These are phyloP conservation scores for Diaporthe citriasiana DNA, from an alignment of 2,329 filamentous ascomycete genomes.

Conservation along the genomic window DNA sequence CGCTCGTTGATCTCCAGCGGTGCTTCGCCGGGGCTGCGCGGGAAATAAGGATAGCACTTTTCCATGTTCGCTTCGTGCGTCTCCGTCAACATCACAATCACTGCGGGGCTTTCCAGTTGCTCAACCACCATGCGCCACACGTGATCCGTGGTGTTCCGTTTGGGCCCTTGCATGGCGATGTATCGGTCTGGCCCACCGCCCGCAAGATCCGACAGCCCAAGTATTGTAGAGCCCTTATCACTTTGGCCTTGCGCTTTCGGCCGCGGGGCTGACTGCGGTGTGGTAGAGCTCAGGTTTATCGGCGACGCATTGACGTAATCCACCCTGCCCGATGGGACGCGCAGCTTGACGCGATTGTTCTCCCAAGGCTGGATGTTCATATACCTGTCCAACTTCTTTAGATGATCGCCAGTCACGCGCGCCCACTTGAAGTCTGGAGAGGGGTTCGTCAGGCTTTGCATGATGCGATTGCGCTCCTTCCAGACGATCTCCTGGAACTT, in stretches of 20 bases:
- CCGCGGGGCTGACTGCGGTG: conserved; percentile 46
- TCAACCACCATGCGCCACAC: conserved; percentile 97
- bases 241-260: conserved; percentile 40
- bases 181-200: conserved; percentile 68
- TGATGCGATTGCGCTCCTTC: conserved; percentile 65
- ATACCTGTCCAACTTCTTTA: conserved; percentile 83
- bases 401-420: conserved; percentile 68
- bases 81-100: conserved; percentile 95
- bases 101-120: conserved; percentile 77
- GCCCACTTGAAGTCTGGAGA: conserved; percentile 58
- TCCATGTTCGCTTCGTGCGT: conserved; percentile 82
- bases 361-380: conserved; percentile 91
- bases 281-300: conserved; percentile 67
- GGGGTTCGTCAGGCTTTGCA: conserved; percentile 56
- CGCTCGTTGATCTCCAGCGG: conserved; percentile 72
- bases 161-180: conserved; percentile 96
- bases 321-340: conserved; percentile 78
- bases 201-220: conserved; percentile 17
- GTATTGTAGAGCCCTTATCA: neutral
- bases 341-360: conserved; percentile 85
- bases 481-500: conserved; percentile 68
- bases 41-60: conserved; percentile 94
- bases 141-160: conserved; percentile 79
- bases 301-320: conserved; percentile 90
- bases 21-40: conserved; percentile 66